Percentiles rank a stretch among this genome's conserved stretches.
phyloP scores from a whole-genome alignment of 305 asterid genomes.

The Euphrasia arctica region DNA sequence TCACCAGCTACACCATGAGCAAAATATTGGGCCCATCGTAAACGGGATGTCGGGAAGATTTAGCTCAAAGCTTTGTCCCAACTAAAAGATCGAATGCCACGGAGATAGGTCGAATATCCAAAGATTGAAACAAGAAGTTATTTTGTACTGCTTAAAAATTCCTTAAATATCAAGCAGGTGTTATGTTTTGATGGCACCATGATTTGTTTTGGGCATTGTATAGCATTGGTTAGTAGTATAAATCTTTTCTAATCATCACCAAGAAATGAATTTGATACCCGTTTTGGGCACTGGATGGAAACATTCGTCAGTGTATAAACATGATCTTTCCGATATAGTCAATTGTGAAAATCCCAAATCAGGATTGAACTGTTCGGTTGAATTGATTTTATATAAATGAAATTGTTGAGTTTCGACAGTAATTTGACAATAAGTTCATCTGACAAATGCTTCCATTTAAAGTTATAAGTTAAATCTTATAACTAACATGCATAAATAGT shows the following conservation, averaged over 20 bases:
- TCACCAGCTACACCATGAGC: constrained; percentile 42
- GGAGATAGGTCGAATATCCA: constrained; percentile 33
- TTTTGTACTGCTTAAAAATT: neutral
- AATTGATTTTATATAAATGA: too few relatives aligned
- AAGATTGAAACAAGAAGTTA: constrained; percentile 26
- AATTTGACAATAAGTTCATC: too few relatives aligned
- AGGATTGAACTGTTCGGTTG: too few relatives aligned
- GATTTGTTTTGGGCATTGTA: constrained; percentile 45
- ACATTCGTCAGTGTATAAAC: too few relatives aligned
- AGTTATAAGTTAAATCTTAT: too few relatives aligned
- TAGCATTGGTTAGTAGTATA: constrained; percentile 40
- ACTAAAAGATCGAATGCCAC: constrained; percentile 31
- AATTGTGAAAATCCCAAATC: too few relatives aligned
- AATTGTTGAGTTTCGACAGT: too few relatives aligned
- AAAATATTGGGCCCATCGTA: constrained; percentile 34
- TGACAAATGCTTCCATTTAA: too few relatives aligned
- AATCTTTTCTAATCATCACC: constrained; percentile 26
- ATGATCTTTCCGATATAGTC: too few relatives aligned
- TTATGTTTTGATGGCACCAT: constrained; percentile 27
- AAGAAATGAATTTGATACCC: constrained; percentile 27
- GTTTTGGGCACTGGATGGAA: constrained; percentile 15
- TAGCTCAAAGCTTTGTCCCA: constrained; percentile 50
- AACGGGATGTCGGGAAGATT: constrained; percentile 43
- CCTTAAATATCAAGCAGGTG: constrained; percentile 21
- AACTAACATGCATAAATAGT: neutral